Base-by-base conservation (phyloP, 495 filamentous ascomycete species). In the Cairneyella variabilis region DNA sequence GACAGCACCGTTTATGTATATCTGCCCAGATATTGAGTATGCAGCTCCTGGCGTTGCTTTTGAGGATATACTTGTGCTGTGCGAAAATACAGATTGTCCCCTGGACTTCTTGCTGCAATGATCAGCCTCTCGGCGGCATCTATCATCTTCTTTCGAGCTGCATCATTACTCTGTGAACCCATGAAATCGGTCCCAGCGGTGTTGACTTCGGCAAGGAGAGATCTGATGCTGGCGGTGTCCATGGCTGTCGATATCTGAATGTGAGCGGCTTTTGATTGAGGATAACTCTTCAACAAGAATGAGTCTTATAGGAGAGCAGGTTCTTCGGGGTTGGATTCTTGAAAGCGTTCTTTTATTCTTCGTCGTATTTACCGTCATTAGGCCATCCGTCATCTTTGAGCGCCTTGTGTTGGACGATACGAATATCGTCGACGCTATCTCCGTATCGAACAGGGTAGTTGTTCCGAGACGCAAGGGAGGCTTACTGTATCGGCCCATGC, bases 41-140 rank as follows among this genome's bases (percentile, higher is more conserved):
- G n/a, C n/a, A n/a, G n/a, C n/a, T n/a, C n/a, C n/a, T n/a, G n/a
- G n/a, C n/a, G n/a, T n/a, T n/a, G n/a, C n/a, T n/a, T n/a, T n/a
- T n/a, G n/a, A n/a, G n/a, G n/a, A 20, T 23, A 20, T 18, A 51
- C 48, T 18, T 51, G 48, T 28, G 48, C n/a, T 11, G 20, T n/a
- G 0, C n/a, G 14, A 20, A 42, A 23, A 28, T 51, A 51, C 21
- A 42, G 23, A 41, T 51, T 51, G 5, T 42, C 48, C 28, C 48
- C 48, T 28, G 48, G 48, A 3, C 23, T 51, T 42, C 48, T 40
- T n/a, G 48, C 48, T 1, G 36, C 37, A 41, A 51, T 42, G 12
- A 51, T 17, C 20, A 51, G 37, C 23, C 36, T 51, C 36, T 51
- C 48, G 21, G 48, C 48, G 9, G 36, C 48, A 18, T 9, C 11